Evolutionary conservation across 345 rosid genomes (phyloP).

Genomic region (Rhodamnia argentea): DNA sequence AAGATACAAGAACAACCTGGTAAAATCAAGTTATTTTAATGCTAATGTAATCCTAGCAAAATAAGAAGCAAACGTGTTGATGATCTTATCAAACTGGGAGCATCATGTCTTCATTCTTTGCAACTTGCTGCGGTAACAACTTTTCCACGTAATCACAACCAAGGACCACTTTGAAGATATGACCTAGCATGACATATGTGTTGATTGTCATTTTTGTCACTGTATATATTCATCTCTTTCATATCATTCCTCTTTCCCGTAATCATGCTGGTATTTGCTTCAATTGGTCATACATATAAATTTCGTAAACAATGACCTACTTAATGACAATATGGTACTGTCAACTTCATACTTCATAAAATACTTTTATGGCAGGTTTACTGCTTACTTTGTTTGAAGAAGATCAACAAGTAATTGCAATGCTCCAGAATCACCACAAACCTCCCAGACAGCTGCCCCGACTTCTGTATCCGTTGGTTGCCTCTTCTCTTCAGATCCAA

Average conservation of each 20-base stretch:
- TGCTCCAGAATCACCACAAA: constrained; percentile 91
- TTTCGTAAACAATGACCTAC: not conserved
- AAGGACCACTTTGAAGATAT: not conserved
- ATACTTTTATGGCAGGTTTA: not conserved
- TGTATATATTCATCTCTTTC: not conserved
- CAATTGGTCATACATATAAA: not conserved
- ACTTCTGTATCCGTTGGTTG: constrained; percentile 73
- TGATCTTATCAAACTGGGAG: not conserved
- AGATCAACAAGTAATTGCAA: constrained; percentile 88
- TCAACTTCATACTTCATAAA: not conserved
- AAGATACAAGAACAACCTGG: not conserved
- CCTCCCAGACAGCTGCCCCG: constrained; percentile 90
- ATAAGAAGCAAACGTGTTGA: not conserved
- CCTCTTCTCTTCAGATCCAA: constrained; percentile 48
- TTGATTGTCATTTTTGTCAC: not conserved
- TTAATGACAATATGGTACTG: not conserved
- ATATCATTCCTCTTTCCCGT: not conserved
- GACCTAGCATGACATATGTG: not conserved
- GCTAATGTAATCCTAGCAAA: not conserved
- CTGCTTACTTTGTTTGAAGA: constrained; percentile 53
- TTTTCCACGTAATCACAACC: not conserved
- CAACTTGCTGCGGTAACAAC: not conserved
- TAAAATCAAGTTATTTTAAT: not conserved
- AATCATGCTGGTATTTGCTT: not conserved
- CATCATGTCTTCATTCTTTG: not conserved